A percentile compares a stretch with the other conserved stretches of the same genome.
Conservation (phyloP, 2,329 filamentous ascomycete genomes). For the Fusarium sp. region DNA sequence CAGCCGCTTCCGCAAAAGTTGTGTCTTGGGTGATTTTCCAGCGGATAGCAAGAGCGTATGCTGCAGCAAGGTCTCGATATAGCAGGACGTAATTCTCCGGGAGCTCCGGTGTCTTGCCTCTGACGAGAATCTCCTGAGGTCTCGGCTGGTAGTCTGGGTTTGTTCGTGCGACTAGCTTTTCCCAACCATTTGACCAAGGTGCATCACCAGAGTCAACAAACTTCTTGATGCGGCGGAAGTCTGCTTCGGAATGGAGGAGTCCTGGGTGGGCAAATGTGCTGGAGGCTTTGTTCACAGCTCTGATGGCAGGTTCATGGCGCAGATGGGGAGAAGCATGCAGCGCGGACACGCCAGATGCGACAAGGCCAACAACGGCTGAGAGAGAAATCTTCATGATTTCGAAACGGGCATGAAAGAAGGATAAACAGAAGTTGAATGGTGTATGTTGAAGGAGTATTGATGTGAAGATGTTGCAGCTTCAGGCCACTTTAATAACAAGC, state of each 20-base stretch:
- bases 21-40: neutral
- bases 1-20: neutral
- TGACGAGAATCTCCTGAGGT: neutral
- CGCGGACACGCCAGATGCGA: neutral
- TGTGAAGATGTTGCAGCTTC: neutral
- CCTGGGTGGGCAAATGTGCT: neutral
- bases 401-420: neutral
- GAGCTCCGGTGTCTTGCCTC: neutral
- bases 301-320: neutral
- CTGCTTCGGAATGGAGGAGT: neutral
- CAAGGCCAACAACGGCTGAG: neutral
- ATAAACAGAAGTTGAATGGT: neutral
- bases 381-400: neutral
- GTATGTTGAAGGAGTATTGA: neutral
- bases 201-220: neutral
- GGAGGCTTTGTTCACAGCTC: neutral
- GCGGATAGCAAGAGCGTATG: neutral
- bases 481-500: neutral
- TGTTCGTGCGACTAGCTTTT: neutral
- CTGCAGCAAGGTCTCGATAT: neutral
- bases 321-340: neutral
- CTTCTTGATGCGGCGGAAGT: neutral
- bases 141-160: neutral
- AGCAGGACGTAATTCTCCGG: neutral
- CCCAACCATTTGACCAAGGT: neutral